Evolutionary conservation across 225 moss, liverwort and hornwort genomes (phyloP).

Genomic region (Pseudoscleropodium purum): DNA sequence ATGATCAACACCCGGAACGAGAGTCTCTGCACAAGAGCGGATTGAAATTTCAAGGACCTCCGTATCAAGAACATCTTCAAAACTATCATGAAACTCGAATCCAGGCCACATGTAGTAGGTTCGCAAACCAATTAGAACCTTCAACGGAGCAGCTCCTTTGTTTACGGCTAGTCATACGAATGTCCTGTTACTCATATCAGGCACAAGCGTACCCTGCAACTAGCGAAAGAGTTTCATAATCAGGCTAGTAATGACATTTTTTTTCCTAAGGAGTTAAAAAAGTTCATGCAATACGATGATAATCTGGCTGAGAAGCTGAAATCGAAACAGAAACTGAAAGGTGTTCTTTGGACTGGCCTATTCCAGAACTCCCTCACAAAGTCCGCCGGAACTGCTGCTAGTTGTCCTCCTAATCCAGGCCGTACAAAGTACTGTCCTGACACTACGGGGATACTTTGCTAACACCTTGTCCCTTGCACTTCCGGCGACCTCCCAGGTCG

Average conservation of each 20-base stretch:
- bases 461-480: conserved; percentile 10
- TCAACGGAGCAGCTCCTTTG: neutral
- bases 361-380: conserved; percentile 6
- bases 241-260: neutral
- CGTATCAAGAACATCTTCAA: neutral
- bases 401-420: neutral
- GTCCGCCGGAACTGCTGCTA: conserved; percentile 3
- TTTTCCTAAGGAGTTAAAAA: neutral
- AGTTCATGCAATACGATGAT: neutral
- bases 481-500: neutral
- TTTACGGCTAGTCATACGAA: neutral
- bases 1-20: neutral
- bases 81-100: neutral
- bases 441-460: conserved; percentile 30
- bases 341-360: neutral
- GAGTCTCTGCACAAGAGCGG: neutral
- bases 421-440: conserved; percentile 18
- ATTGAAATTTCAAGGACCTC: neutral
- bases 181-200: neutral
- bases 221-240: neutral
- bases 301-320: neutral
- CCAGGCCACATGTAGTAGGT: neutral
- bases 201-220: neutral
- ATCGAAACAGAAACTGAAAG: neutral
- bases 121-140: neutral